Percentiles rank a stretch among this genome's conserved stretches.
Evolutionary conservation across 768 basidiomycete species (phyloP).

Genomic region (Boletales sp.): DNA sequence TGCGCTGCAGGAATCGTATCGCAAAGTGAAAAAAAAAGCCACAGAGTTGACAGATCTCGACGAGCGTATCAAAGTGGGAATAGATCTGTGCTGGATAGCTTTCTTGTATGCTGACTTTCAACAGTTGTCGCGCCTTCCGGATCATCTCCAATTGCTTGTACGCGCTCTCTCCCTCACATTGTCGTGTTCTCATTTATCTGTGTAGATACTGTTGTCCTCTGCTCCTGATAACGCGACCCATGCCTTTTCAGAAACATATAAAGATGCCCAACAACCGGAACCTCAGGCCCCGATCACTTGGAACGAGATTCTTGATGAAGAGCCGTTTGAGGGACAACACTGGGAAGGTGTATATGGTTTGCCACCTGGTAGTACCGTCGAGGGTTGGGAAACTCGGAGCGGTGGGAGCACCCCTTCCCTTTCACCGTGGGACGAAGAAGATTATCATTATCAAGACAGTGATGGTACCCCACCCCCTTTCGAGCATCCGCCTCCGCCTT

Average conservation of each 20-base stretch:
- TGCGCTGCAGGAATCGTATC: conserved; percentile 54
- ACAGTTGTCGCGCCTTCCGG: conserved; percentile 59
- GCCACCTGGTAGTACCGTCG: conserved; percentile 44
- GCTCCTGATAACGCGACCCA: conserved; percentile 50
- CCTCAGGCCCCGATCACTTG: conserved; percentile 54
- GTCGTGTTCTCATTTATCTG: conserved; percentile 1
- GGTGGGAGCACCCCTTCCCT: conserved; percentile 64
- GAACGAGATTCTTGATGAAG: conserved; percentile 76
- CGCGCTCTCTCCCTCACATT: conserved; percentile 13
- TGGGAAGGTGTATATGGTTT: conserved; percentile 73
- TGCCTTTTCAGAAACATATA: conserved; percentile 50
- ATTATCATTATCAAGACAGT: conserved; percentile 24
- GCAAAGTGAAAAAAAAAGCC: conserved; percentile 47
- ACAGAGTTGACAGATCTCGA: conserved; percentile 57
- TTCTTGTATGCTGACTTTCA: neutral
- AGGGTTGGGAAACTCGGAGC: conserved; percentile 43
- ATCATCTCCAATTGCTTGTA: conserved; percentile 73
- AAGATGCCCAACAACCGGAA: conserved; percentile 34
- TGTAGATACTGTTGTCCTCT: conserved; percentile 54
- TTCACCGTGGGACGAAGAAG: conserved; percentile 61
- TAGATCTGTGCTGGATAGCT: neutral
- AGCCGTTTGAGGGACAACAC: conserved; percentile 83
- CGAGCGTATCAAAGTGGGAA: conserved; percentile 55
- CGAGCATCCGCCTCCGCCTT: conserved; percentile 11
- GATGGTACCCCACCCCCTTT: conserved; percentile 12